A percentile compares a stretch with the other conserved stretches of the same genome.
These are phyloP conservation scores for Lactarius pseudohatsudake DNA, from an alignment of 768 basidiomycete genomes.

Conservation along the genomic window DNA sequence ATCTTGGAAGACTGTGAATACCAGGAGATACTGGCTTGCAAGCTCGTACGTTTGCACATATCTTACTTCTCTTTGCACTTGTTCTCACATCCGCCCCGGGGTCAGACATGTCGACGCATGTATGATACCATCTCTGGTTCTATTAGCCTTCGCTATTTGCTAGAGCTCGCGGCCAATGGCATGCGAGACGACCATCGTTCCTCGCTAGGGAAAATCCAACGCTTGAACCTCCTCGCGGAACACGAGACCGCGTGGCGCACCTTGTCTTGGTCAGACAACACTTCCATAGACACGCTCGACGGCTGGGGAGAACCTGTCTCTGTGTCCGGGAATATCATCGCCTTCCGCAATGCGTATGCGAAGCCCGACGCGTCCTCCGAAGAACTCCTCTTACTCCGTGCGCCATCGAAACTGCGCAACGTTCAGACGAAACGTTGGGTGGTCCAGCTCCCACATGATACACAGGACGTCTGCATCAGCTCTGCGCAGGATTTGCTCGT, in stretches of 20 bases:
- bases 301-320: slow-evolving; percentile 15
- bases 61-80: background rate
- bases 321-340: slow-evolving; percentile 11
- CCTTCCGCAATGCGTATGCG: background rate
- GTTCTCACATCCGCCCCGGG: background rate
- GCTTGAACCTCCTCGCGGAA: slow-evolving; percentile 10
- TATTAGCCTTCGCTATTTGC: slow-evolving; percentile 10
- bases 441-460: slow-evolving; percentile 1
- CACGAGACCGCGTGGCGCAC: slow-evolving; percentile 8
- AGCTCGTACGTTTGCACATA: background rate
- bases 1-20: background rate
- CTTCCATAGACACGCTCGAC: background rate
- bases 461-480: slow-evolving; percentile 6
- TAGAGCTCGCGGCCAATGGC: slow-evolving; percentile 18
- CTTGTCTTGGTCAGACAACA: slow-evolving; percentile 1
- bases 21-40: slow-evolving; percentile 9
- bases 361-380: background rate
- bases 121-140: slow-evolving; percentile 6
- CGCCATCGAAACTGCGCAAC: slow-evolving; percentile 16
- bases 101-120: slow-evolving; percentile 6
- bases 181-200: slow-evolving; percentile 3
- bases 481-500: slow-evolving; percentile 14
- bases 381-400: slow-evolving; percentile 15
- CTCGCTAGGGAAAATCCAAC: slow-evolving; percentile 6
- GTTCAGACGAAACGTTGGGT: slow-evolving; percentile 10